Base-by-base conservation (phyloP, 164 flowering plant genomes). In the Annona cherimola region DNA sequence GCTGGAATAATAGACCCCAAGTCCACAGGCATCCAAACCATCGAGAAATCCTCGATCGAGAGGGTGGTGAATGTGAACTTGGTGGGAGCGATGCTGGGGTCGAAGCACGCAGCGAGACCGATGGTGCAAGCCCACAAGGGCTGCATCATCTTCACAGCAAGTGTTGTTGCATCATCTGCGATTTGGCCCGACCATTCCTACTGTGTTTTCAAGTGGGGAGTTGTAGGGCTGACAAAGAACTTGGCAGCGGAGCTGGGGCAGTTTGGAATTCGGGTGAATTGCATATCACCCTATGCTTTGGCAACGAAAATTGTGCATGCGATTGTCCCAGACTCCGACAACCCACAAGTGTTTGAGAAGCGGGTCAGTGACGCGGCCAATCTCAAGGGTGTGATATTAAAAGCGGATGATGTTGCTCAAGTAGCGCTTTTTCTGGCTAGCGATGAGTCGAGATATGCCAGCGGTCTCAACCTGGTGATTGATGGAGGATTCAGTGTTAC, bases 201-300 rank as follows among this genome's bases (percentile, higher is more conserved):
- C 73, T 63, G 74, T 0, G 67, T 75, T 2, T 83, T 86, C 8
- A 85, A 85, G 83, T 81, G 81, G 57, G 88, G 75, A 1, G 72
- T 83, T 69, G 65, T 81, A 7, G 88, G 88, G 18, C 76, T 84
- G 7, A 74, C 74, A 54, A 77, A 65, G 61, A 79, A 75, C 19
- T 26, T 75, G 1, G 83, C 83, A 0, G 78, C 63, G 46, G 85
- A 84, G 76, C 79, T 84, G 0, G 87, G 85, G 4, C 59, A 57
- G 41, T 45, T 71, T 45, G 84, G 84, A 1, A 80, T 84, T 41
- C 59, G 83, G 3, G 85, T 65, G 67, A 65, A 65, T 65, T 40
- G 67, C 16, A 5, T 42, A 12, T 65, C 67, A 11, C 67, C 67
- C 16, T 65, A 26, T 26, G 35, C 35, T 26, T 26, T 26, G 35